Conservation (phyloP, 257 asterid genomes). For the Fraxinus excelsior region DNA sequence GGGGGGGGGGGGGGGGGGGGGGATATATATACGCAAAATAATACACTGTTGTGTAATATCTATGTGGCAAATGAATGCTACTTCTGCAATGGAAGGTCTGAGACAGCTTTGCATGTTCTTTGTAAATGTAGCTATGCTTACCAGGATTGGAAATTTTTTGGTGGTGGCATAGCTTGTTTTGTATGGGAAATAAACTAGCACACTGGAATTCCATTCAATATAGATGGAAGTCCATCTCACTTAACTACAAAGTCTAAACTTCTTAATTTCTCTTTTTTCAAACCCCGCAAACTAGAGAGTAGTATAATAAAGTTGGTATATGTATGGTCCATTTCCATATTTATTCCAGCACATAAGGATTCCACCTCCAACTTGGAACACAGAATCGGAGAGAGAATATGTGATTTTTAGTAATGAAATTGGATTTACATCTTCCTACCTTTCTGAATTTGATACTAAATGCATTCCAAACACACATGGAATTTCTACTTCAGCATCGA, state of each 20-base stretch:
- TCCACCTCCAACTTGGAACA: not conserved
- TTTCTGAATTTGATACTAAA: not conserved
- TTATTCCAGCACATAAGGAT: not conserved
- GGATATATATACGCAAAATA: too few relatives aligned
- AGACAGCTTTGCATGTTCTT: too few relatives aligned
- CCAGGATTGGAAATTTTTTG: too few relatives aligned
- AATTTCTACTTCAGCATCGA: not conserved
- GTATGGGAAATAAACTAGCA: not conserved
- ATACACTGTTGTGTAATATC: too few relatives aligned
- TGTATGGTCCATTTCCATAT: not conserved
- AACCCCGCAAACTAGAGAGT: not conserved
- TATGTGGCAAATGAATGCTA: too few relatives aligned
- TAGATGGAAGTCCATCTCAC: not conserved
- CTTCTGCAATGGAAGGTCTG: too few relatives aligned
- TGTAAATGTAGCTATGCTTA: too few relatives aligned
- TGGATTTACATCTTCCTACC: not conserved
- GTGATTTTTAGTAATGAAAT: not conserved
- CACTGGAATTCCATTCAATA: not conserved
- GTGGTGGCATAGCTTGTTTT: not conserved
- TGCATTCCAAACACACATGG: not conserved
- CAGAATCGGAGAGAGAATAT: not conserved
- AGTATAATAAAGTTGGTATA: not conserved
- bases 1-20: too few relatives aligned
- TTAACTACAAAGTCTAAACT: not conserved
- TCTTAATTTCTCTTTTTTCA: not conserved